Evolutionary conservation across 495 filamentous ascomycete species (phyloP), one percentile per base, ranked within the genome.

Genomic region (Podospora pseudoanserina): DNA sequence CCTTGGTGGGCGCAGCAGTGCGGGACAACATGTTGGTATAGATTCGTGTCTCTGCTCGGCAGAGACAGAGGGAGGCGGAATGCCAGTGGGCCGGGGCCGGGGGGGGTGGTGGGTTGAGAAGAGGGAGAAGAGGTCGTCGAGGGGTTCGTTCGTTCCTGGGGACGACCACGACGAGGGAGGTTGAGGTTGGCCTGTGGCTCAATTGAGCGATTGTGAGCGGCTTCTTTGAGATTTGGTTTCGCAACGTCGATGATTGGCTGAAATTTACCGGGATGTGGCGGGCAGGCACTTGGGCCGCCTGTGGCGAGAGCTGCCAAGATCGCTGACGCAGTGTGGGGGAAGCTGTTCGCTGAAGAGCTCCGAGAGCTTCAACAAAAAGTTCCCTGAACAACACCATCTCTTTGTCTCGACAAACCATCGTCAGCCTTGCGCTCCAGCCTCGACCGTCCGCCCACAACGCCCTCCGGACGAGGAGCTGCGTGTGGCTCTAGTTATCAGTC

Each of bases 21-120:
- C 81, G 81, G 57, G 81, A 83, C 75, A 84, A 77, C 81, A 84
- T 84, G 23, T 62, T 76, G 79, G 55, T 58, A 20, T 19, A 4
- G 3, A 32, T 32, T 58, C 63, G 67, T 49, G 68, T 73, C 66
- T 77, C 74, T 76, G 80, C 80, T 78, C 80, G 77, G 77, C 78
- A 76, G 80, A 81, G 80, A 63, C 61, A 63, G 61, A 63, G 18
- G 32, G 32, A 78, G 77, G 76, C 75, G 75, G 73, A 72, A 67
- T 79, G 76, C 77, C 78, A 77, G 79, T 79, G 75, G 78, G 76
- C 78, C 57, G 72, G 62, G 67, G 71, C 23, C 23, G 67, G 61
- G 64, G 64, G 57, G 61, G 67, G 62, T 58, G 55, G 34, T 28
- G 30, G 58, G 23, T 23, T 23, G 70, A 63, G 34, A 7, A 7